Evolutionary conservation across 176 grass and related monocot species (phyloP).

Genomic region (Typha latifolia): DNA sequence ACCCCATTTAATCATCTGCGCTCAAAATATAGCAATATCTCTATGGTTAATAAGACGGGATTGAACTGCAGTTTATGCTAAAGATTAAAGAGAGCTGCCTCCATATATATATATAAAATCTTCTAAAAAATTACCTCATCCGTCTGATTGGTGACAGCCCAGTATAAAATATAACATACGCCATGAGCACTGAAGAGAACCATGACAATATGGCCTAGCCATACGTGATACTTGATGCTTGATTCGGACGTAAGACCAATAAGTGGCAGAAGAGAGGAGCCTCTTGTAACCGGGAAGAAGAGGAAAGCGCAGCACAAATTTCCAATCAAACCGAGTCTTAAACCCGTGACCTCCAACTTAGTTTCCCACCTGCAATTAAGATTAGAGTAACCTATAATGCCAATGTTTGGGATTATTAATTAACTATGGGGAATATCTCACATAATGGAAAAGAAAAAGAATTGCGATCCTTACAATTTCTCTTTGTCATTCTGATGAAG

Average conservation of each 20-base stretch:
- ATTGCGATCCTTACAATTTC: slow-evolving; percentile 30
- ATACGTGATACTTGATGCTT: slow-evolving; percentile 59
- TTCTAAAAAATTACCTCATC: slow-evolving; percentile 19
- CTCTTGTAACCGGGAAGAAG: slow-evolving; percentile 37
- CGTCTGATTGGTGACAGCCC: slow-evolving; percentile 39
- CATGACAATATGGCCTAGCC: slow-evolving; percentile 46
- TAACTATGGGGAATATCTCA: neutral
- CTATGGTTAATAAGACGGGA: no score
- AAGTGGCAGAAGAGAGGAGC: slow-evolving; percentile 37
- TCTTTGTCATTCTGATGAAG: slow-evolving; percentile 1
- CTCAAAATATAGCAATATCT: neutral
- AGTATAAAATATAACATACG: slow-evolving; percentile 27
- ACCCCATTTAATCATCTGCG: slow-evolving; percentile 45
- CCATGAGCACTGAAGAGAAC: slow-evolving; percentile 33
- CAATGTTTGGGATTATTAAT: no score
- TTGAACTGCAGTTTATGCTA: no score
- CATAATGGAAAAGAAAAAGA: neutral
- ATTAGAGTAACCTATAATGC: no score
- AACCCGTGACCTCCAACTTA: slow-evolving; percentile 19
- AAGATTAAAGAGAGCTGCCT: no score
- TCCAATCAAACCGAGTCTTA: slow-evolving; percentile 28
- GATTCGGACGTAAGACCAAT: slow-evolving; percentile 52
- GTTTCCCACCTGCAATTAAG: slow-evolving; percentile 37
- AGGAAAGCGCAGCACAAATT: slow-evolving; percentile 40
- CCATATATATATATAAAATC: no score